Evolutionary conservation across 1,284 basidiomycete genomes (phyloP).

Genomic region (Tilletia setariae): DNA sequence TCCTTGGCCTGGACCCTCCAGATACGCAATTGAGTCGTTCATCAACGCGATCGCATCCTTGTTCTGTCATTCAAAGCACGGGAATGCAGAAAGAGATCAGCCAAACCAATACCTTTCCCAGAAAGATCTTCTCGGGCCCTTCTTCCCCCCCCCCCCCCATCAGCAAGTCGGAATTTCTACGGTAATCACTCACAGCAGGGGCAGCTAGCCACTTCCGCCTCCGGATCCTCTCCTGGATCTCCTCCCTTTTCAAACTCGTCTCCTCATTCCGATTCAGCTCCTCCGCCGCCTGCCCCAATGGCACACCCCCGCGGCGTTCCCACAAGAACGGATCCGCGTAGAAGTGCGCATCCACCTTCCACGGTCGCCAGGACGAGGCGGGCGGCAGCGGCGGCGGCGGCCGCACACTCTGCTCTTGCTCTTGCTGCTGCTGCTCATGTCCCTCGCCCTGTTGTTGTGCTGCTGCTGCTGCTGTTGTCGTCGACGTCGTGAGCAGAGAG

Average conservation of each 20-base stretch:
- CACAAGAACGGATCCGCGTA: slow-evolving; percentile 12
- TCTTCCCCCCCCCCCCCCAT: too few relatives aligned
- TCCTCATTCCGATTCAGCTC: slow-evolving; percentile 1
- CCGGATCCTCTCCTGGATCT: background rate
- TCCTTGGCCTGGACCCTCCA: background rate
- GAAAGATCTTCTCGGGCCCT: too few relatives aligned
- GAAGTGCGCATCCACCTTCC: background rate
- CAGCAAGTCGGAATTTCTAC: too few relatives aligned
- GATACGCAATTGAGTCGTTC: background rate
- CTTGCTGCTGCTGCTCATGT: too few relatives aligned
- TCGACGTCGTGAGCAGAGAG: too few relatives aligned
- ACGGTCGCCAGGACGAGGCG: background rate
- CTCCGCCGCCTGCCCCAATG: background rate
- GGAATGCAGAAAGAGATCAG: background rate
- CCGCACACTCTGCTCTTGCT: too few relatives aligned
- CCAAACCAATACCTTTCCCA: too few relatives aligned
- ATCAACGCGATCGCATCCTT: slow-evolving; percentile 6
- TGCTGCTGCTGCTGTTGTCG: too few relatives aligned
- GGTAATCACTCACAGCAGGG: background rate
- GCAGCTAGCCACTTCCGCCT: background rate
- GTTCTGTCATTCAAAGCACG: background rate
- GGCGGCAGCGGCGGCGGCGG: too few relatives aligned
- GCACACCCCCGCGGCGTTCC: slow-evolving; percentile 2
- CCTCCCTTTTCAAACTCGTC: background rate
- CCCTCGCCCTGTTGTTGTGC: too few relatives aligned